These are phyloP conservation scores for Pythium volutum DNA, from an alignment of 352 stramenopile genomes.

Conservation along the genomic window DNA sequence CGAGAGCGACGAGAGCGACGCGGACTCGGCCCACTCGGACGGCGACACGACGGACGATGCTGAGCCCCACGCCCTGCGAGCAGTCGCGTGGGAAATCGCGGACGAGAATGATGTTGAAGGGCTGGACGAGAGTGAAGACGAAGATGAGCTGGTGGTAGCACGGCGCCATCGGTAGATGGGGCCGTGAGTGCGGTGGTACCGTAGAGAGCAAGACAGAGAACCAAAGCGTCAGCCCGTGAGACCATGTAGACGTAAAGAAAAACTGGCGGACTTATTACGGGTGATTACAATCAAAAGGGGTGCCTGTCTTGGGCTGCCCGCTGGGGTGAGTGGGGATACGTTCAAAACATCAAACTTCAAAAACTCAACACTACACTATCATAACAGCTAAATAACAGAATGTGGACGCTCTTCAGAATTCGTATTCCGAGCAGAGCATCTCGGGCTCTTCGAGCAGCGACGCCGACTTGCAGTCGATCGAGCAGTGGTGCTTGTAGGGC, in stretches of 20 bases:
- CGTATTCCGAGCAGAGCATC: slow-evolving; percentile 8
- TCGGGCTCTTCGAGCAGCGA: slow-evolving; percentile 40
- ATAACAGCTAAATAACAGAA: background rate
- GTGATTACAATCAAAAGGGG: background rate
- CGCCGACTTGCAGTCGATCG: slow-evolving; percentile 75
- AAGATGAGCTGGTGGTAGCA: background rate
- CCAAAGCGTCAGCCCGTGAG: too few relatives aligned
- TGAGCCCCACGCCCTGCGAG: background rate
- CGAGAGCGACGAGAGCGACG: slow-evolving; percentile 6
- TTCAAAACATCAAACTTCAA: background rate
- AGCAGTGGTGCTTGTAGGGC: slow-evolving; percentile 61
- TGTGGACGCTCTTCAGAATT: background rate
- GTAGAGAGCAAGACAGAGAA: background rate
- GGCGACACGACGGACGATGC: slow-evolving; percentile 17
- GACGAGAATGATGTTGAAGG: slow-evolving; percentile 9
- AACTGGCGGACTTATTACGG: background rate
- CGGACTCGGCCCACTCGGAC: background rate
- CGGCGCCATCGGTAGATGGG: background rate
- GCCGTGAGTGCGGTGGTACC: background rate
- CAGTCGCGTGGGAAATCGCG: background rate
- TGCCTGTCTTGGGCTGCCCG: background rate
- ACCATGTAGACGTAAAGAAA: too few relatives aligned
- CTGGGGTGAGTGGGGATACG: too few relatives aligned
- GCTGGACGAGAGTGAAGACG: slow-evolving; percentile 16
- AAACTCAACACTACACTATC: background rate